phyloP scores from a whole-genome alignment of 768 basidiomycete species.

The Phlegmacium glaucopus region DNA sequence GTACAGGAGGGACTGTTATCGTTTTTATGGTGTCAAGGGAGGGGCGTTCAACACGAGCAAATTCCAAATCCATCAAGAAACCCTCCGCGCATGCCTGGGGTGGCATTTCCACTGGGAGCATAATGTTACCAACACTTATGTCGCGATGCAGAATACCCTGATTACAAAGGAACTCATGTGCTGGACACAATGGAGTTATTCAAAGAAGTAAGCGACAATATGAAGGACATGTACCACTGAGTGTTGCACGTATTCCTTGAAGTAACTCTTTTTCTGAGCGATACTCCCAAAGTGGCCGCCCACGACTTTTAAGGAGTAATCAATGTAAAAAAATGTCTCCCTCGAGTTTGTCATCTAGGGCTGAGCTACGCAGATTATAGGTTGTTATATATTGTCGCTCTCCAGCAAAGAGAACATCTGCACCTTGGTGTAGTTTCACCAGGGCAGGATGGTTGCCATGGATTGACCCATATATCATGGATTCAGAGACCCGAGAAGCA shows the following conservation, averaged over 20 bases:
- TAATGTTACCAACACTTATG: conserved; percentile 31
- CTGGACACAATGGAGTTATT: conserved; percentile 5
- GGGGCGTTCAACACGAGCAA: conserved; percentile 12
- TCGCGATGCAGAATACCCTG: conserved; percentile 29
- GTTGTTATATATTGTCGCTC: conserved; percentile 1
- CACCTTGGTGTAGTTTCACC: conserved; percentile 14
- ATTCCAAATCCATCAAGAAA: conserved; percentile 30
- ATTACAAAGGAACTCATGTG: conserved; percentile 15
- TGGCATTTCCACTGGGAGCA: conserved; percentile 15
- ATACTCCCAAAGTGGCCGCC: conserved; percentile 18
- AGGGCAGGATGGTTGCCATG: conserved; percentile 7
- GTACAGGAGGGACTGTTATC: background rate
- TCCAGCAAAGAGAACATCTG: conserved; percentile 12
- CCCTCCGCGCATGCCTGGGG: conserved; percentile 10
- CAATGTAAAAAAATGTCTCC: conserved; percentile 16
- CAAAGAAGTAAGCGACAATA: background rate
- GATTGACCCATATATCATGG: too few species aligned
- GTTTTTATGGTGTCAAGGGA: background rate
- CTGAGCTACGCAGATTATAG: conserved; percentile 9
- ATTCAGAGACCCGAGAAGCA: too few species aligned
- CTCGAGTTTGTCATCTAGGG: conserved; percentile 12
- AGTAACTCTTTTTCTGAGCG: conserved; percentile 14
- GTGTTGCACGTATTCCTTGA: conserved; percentile 12
- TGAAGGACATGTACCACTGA: conserved; percentile 10
- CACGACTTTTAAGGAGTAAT: conserved; percentile 12